These are phyloP conservation scores for Crithidia expoeki DNA, from an alignment of 208 protist genomes.

Conservation along the genomic window DNA sequence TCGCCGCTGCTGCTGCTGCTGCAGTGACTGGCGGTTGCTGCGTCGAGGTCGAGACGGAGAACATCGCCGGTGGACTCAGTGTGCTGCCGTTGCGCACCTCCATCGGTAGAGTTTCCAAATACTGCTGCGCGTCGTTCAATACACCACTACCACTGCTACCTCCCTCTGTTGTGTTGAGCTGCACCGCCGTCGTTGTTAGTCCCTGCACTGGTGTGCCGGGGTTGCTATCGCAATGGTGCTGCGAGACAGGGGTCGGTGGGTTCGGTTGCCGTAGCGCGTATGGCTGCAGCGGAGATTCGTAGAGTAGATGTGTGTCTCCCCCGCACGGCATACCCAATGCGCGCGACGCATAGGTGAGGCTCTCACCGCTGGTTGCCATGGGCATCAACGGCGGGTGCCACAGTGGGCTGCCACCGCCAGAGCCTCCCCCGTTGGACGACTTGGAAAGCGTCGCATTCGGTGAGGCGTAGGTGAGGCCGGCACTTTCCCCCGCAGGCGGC, in stretches of 20 bases:
- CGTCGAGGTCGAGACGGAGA: slow-evolving; percentile 3
- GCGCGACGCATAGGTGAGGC: not conserved
- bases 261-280: not conserved
- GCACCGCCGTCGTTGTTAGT: not conserved
- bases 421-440: not conserved
- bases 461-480: not conserved
- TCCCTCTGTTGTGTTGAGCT: not conserved
- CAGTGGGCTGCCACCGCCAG: slow-evolving; percentile 3
- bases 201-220: not conserved
- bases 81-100: slow-evolving; percentile 1
- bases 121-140: not conserved
- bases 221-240: not conserved
- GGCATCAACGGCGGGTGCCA: slow-evolving; percentile 11
- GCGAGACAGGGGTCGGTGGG: not conserved
- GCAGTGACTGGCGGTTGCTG: not conserved
- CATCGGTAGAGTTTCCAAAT: slow-evolving; percentile 4
- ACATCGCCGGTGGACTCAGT: slow-evolving; percentile 7
- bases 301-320: not conserved
- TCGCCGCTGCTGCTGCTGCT: not conserved
- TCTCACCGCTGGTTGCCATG: slow-evolving; percentile 1
- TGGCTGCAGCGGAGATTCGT: slow-evolving; percentile 2
- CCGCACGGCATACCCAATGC: not conserved
- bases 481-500: not conserved
- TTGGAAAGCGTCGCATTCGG: not conserved
- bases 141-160: not conserved